Base-by-base conservation (phyloP, 2,329 filamentous ascomycete genomes). In the Tricladium varicosporioides region DNA sequence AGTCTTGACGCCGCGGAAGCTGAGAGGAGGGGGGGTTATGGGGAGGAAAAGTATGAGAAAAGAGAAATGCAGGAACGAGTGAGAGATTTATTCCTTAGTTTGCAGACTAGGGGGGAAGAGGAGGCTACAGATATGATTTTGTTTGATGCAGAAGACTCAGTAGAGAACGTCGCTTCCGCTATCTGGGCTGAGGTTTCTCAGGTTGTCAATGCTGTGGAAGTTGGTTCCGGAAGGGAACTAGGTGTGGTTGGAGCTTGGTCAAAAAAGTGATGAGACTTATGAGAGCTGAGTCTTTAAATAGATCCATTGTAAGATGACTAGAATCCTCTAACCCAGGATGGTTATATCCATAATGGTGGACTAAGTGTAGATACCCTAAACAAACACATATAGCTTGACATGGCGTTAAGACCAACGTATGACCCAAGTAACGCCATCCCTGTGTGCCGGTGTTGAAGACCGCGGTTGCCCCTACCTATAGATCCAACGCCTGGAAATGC, bases 41-140 rank as follows among this genome's bases (percentile, higher is more conserved):
- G 94, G 1, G 82, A 80, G 15, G 94, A 99, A 78, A 80, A 90
- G 61, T 99, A 97, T 69, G 94, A 99, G 76, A 88, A 85, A 70
- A 82, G 81, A 58, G 85, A 86, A 68, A 89, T 96, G 84, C 94
- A 99, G 75, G 78, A 80, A 59, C 81, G 85, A 9, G 94, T 97
- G 13, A 77, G 90, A 16, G 81, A 86, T 60, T 71, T 95, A 50
- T 97, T 96, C 71, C 80, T 79, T 75, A 78, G 75, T 0, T 66
- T 86, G 58, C 76, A 75, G n/a, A 56, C 60, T 1, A 60, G 61
- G 22, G 68, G 70, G 68, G 56, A 77, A 81, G 69, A 77, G 80
- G 66, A 77, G 78, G 64, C 77, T 81, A 48, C 31, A 71, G 79
- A 83, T 58, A 72, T 84, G 45, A 73, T 77, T 43, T 78, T 84